Base-by-base conservation (phyloP, 2,329 filamentous ascomycete species). In the Hawksworthiomyces lignivorus region DNA sequence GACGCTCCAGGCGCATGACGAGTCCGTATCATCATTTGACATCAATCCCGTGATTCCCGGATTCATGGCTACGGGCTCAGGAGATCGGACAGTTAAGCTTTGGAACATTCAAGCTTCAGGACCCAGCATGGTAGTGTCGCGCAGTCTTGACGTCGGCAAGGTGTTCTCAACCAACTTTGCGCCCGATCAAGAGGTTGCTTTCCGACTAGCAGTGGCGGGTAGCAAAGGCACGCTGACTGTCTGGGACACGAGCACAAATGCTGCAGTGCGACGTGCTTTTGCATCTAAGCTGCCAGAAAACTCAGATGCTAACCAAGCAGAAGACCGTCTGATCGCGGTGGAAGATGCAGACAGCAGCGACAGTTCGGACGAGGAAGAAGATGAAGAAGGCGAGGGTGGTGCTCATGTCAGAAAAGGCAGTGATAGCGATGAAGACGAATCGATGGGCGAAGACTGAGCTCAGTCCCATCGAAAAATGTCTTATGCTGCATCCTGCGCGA, bases 191-290 rank as follows among this genome's bases (percentile, higher is more conserved):
- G 87, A 92, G 63, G 88, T 97, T 9, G 85, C 86, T 19, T 98
- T 97, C 73, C 76, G 92, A 41, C 72, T 98, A 33, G 86, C 89
- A 3, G 87, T 98, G 15, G 92, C 90, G 7, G 92, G 92, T 42
- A 97, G 89, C 70, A 94, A 94, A 68, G 92, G 92, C 34, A 77
- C 78, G 27, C 80, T 97, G 57, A 86, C 94, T 60, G 81, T 98
- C 40, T 98, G 92, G 92, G 90, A 97, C 63, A 96, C 92, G 18
- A 78, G 87, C 61, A 98, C 92, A 44, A 98, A 98, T 60, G 78
- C 77, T 12, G 83, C 84, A 20, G 87, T 98, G 24, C 78, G 92
- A 45, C 76, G 83, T 49, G 82, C 84, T 2, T 98, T 98, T 66
- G 87, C 84, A 27, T 77, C 69, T 55, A 81, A 78, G 44, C 72